Conservation (phyloP, 805 yeast genomes). For the Nakazawaea populi region DNA sequence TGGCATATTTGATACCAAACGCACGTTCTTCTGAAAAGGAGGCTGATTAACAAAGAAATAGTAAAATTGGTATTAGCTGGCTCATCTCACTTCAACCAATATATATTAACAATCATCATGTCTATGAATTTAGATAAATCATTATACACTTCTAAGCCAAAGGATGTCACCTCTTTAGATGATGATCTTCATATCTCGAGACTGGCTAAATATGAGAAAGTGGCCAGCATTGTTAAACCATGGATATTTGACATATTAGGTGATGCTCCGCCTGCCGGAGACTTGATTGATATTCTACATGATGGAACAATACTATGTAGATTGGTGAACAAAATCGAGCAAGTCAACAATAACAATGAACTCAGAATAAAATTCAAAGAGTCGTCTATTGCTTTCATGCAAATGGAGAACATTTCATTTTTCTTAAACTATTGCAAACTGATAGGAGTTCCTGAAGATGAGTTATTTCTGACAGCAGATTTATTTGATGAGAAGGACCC, state of each 20-base stretch:
- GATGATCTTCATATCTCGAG: conserved; percentile 52
- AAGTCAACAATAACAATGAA: conserved; percentile 11
- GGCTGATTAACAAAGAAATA: no score
- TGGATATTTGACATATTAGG: conserved; percentile 48
- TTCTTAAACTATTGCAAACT: conserved; percentile 57
- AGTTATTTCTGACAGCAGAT: conserved; percentile 74
- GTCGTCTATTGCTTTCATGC: conserved; percentile 69
- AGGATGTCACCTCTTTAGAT: conserved; percentile 54
- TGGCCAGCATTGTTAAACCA: conserved; percentile 28
- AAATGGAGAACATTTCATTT: conserved; percentile 81
- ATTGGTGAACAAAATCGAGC: conserved; percentile 34
- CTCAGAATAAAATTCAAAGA: conserved; percentile 42
- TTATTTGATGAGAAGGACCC: conserved; percentile 71
- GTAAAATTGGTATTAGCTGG: no score
- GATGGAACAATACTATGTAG: conserved; percentile 56
- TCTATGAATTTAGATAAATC: conserved; percentile 14
- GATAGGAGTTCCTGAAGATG: conserved; percentile 75
- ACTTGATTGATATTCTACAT: conserved; percentile 49
- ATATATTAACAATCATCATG: background rate
- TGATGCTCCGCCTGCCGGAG: conserved; percentile 26
- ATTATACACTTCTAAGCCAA: conserved; percentile 3
- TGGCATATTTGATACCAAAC: no score
- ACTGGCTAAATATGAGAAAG: conserved; percentile 40
- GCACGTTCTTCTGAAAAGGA: no score
- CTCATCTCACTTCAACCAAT: no score